Conservation (phyloP, 2,329 filamentous ascomycete species). For the Botrytis paeoniae region DNA sequence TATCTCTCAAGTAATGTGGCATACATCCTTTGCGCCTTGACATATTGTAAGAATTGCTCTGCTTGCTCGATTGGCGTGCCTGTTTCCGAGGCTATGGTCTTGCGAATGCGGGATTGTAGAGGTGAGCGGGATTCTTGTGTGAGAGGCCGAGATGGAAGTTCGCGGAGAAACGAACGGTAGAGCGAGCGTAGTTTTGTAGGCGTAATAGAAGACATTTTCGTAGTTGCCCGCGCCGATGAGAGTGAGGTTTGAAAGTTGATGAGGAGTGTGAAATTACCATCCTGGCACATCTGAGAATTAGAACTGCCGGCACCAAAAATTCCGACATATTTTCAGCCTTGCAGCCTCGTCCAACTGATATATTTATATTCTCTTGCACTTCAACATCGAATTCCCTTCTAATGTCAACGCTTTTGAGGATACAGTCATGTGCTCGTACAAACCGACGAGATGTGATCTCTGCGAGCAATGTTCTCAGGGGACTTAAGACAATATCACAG, state of each 20-base stretch:
- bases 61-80: constrained; percentile 48
- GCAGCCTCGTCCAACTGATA: neutral
- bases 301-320: neutral
- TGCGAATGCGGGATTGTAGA: constrained; percentile 67
- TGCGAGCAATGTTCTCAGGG: neutral
- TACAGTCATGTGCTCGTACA: constrained; percentile 19
- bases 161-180: constrained; percentile 85
- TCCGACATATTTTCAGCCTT: constrained; percentile 14
- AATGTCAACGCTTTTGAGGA: constrained; percentile 21
- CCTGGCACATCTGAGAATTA: neutral
- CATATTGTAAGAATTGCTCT: constrained; percentile 77
- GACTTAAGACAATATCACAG: constrained; percentile 6
- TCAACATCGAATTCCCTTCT: neutral
- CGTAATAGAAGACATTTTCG: constrained; percentile 33
- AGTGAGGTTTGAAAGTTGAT: constrained; percentile 2
- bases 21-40: constrained; percentile 83
- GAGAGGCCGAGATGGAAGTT: constrained; percentile 71
- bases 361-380: neutral
- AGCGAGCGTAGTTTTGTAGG: constrained; percentile 64
- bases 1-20: constrained; percentile 81
- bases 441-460: neutral
- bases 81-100: constrained; percentile 50
- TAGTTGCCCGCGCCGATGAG: neutral
- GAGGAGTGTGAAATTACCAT: neutral
- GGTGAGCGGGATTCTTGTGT: constrained; percentile 54